Conservation (phyloP, 2,329 filamentous ascomycete species). For the Niveomyces coronatus region DNA sequence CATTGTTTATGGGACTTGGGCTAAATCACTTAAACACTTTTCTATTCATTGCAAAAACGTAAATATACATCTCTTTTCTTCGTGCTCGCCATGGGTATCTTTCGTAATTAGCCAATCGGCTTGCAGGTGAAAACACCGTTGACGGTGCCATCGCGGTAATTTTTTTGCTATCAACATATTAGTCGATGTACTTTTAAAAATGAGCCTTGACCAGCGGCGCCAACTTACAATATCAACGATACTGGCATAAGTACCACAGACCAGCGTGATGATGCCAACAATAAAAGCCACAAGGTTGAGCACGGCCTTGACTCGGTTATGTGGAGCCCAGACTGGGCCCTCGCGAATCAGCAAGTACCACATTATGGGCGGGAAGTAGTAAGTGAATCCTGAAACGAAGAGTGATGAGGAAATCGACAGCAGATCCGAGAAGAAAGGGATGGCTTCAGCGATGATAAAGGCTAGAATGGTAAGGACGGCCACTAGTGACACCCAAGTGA, state of each 20-base stretch:
- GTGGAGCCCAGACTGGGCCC: slow-evolving; percentile 19
- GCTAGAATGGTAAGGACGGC: slow-evolving; percentile 49
- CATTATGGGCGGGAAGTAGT: slow-evolving; percentile 32
- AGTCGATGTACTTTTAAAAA: neutral
- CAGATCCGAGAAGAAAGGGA: slow-evolving; percentile 62
- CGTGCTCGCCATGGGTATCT: too few species aligned
- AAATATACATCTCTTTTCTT: too few species aligned
- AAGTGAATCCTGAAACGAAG: slow-evolving; percentile 36
- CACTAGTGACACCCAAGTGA: slow-evolving; percentile 49
- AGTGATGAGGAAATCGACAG: slow-evolving; percentile 43
- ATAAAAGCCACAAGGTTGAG: slow-evolving; percentile 19
- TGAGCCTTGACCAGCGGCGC: neutral
- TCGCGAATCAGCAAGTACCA: slow-evolving; percentile 30
- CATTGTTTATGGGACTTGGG: too few species aligned
- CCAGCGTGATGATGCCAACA: slow-evolving; percentile 22
- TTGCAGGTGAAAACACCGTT: slow-evolving; percentile 20
- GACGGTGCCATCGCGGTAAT: slow-evolving; percentile 18
- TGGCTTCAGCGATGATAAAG: slow-evolving; percentile 62
- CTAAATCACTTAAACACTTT: too few species aligned
- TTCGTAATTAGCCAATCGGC: slow-evolving; percentile 12
- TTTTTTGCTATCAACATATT: slow-evolving; percentile 10
- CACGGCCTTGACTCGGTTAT: slow-evolving; percentile 19
- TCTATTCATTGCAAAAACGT: too few species aligned
- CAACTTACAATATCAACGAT: slow-evolving; percentile 22
- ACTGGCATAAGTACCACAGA: slow-evolving; percentile 23